Evolutionary conservation across 2,329 filamentous ascomycete genomes (phyloP), one percentile per base, ranked within the genome.

Genomic region (Mycogone perniciosa): DNA sequence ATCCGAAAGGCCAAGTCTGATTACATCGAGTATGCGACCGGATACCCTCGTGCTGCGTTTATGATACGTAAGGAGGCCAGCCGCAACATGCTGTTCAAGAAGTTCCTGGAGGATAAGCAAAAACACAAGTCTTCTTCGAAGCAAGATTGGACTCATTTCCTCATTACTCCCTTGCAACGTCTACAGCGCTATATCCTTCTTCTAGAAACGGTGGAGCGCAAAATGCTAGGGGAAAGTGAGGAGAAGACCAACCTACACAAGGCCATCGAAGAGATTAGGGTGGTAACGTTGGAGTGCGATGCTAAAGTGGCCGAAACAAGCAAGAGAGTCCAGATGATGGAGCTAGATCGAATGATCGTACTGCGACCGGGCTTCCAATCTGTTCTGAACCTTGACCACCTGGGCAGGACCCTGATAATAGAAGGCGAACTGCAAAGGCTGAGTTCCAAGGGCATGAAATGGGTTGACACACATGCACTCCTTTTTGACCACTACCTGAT

Each of bases 401-500:
- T 96, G n/a, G 92, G 92, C 10, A 83, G 93, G 56, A 86, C 96
- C 63, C 79, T 99, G 50, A 86, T 99, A 54, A 86, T 86, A 67
- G 83, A 91, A 60, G 93, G 93, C 51, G 91, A 97, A 60, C 72
- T 99, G 51, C 89, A 95, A 65, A 80, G 93, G 55, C 86, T 90
- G 73, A 90, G 92, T 50, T 88, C 85, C 40, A 95, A 88, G 65
- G 84, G 90, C 51, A 93, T 97, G 64, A 86, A 85, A 56, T 96
- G 92, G 86, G 84, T 97, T 6, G 93, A 99, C 62, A 95, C 89
- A 0, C 90, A 96, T 65, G 90, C 89, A 2, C 79, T 99, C 42
- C 77, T 99, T 0, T 97, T 99, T 63, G 95, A 99, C 62, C 91
- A 99, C 69, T 99, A 96, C 67, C 78, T 99, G 35, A 91, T 99